A percentile compares a stretch with the other conserved stretches of the same genome.
Conservation (phyloP, 75 land plant species). For the Chamaecyparis obtusa region DNA sequence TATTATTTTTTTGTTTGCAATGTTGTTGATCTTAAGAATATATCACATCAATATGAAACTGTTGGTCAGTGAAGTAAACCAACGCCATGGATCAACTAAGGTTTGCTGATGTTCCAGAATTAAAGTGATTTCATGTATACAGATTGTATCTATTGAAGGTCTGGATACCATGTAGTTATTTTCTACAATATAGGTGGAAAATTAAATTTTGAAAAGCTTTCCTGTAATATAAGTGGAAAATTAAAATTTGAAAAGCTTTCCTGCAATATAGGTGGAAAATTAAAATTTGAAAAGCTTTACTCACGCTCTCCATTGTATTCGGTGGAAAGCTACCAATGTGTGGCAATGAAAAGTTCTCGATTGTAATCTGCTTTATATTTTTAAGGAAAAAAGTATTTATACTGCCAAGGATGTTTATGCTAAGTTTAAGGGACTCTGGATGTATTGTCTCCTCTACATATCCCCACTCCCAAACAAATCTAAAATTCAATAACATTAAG, state of each 20-base stretch:
- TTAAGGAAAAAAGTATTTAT: background rate
- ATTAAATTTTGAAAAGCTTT: background rate
- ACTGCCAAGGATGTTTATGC: background rate
- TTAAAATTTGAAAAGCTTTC: too few species aligned
- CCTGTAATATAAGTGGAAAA: background rate
- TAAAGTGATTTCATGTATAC: background rate
- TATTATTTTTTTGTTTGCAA: background rate
- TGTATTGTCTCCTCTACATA: background rate
- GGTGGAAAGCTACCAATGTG: background rate
- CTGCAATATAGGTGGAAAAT: too few species aligned
- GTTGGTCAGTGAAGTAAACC: background rate
- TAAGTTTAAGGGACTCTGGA: background rate
- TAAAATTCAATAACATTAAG: background rate
- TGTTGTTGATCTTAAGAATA: background rate
- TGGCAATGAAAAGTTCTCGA: background rate
- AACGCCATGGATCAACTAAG: background rate
- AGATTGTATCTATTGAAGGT: background rate
- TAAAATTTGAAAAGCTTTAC: too few species aligned
- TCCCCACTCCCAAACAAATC: background rate
- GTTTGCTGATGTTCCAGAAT: background rate
- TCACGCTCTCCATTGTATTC: background rate
- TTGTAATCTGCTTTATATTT: background rate
- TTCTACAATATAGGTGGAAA: background rate
- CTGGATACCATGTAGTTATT: background rate
- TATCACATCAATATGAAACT: background rate